phyloP scores from a whole-genome alignment of 192 early-diverging fungal species.

The Geranomyces variabilis region DNA sequence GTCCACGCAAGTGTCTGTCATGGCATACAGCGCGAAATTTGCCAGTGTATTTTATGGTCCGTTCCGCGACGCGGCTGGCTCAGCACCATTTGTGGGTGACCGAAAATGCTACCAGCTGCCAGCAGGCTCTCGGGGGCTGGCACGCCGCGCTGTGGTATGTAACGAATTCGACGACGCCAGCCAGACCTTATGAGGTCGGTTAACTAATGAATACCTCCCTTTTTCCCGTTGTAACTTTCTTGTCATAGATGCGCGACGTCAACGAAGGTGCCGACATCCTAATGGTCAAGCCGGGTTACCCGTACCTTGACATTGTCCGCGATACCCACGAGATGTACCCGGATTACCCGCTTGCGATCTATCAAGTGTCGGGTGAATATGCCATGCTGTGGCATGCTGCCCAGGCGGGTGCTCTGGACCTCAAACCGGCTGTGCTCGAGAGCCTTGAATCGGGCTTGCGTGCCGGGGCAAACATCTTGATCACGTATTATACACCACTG shows the following conservation, averaged over 20 bases:
- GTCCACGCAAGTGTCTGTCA: slow-evolving; percentile 79
- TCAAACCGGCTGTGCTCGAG: slow-evolving; percentile 86
- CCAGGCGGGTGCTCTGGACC: slow-evolving; percentile 77
- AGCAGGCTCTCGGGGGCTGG: slow-evolving; percentile 83
- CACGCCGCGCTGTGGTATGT: slow-evolving; percentile 74
- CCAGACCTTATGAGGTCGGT: no score
- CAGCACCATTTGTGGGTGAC: slow-evolving; percentile 89
- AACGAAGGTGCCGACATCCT: slow-evolving; percentile 94
- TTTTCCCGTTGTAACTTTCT: neutral
- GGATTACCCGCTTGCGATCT: slow-evolving; percentile 92
- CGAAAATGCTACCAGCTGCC: slow-evolving; percentile 96
- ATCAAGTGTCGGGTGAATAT: slow-evolving; percentile 82
- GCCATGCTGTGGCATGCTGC: slow-evolving; percentile 80
- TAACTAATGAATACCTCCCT: no score
- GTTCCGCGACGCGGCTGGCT: slow-evolving; percentile 94
- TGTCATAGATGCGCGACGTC: slow-evolving; percentile 67
- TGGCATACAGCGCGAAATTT: slow-evolving; percentile 98
- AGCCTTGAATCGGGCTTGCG: slow-evolving; percentile 77
- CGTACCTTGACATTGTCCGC: slow-evolving; percentile 93
- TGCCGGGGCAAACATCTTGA: slow-evolving; percentile 90
- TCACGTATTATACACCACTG: slow-evolving; percentile 95
- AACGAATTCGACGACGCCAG: no score
- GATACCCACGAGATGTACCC: slow-evolving; percentile 62
- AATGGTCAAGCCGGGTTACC: slow-evolving; percentile 96
- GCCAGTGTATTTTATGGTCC: slow-evolving; percentile 95